Evolutionary conservation across 129 eudicot species (phyloP), one percentile per base, ranked within the genome.

Genomic region (Kitagawia praeruptora): DNA sequence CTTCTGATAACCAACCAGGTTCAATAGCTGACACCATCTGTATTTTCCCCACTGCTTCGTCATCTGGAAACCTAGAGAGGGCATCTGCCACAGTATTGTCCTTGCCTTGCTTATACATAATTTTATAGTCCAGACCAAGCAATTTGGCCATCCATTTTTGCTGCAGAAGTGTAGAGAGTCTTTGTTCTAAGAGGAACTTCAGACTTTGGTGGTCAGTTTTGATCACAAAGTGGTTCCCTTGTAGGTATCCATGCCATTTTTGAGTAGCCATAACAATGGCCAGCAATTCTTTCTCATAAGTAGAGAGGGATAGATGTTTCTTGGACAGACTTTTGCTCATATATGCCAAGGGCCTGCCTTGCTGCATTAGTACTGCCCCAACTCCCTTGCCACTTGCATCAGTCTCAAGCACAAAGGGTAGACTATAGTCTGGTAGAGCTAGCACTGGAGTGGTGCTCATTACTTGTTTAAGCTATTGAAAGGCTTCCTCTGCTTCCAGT

Each of bases 41-140:
- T 44, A 44, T 0, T 7, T 8, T 7, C 1, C 3, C 11, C 8
- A 2, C 0, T 10, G 8, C 47, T 2, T 0, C 47, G 7, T 0
- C 12, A 0, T 0, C 4, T 2, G 47, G 47, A 0, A 61, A 9
- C 4, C 69, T 61, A 15, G 58, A 51, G 0, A 51, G 58, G 2
- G 58, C 58, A 51, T 51, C 18, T 3, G 58, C 58, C 6, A 19
- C 58, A 0, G 2, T 16, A 4, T 51, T 51, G 0, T 51, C n/a
- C 0, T 19, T 51, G 0, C 58, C 58, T 14, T 15, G 14, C 3
- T 16, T 51, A 19, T 51, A 51, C 2, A 19, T 2, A 1, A 16
- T 51, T 51, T 31, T 1, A 31, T 31, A 31, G 34, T 31, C 34
- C 1, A 31, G 1, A 1, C 34, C 34, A 31, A 31, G 19, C 5